These are phyloP conservation scores for Apophysomyces trapeziformis DNA, from an alignment of 371 early-diverging fungal genomes.

Conservation along the genomic window DNA sequence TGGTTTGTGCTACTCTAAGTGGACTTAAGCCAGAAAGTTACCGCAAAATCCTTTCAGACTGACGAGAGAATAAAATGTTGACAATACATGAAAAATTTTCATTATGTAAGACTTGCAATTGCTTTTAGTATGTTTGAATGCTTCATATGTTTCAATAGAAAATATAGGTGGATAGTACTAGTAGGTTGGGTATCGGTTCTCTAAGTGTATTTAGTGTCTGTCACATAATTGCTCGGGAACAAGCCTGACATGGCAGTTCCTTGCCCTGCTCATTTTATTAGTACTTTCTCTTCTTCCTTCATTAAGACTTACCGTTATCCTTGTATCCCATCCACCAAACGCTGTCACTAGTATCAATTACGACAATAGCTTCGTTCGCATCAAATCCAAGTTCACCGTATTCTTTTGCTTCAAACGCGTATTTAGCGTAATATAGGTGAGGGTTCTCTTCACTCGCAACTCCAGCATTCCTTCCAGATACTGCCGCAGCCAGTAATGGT, in stretches of 20 bases:
- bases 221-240: slow-evolving; percentile 49
- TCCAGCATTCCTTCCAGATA: slow-evolving; percentile 25
- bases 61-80: too few species aligned
- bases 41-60: too few species aligned
- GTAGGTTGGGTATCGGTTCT: neutral
- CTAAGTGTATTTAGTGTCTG: slow-evolving; percentile 24
- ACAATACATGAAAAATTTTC: too few species aligned
- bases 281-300: neutral
- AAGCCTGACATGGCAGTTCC: slow-evolving; percentile 35
- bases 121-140: too few species aligned
- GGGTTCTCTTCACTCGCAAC: slow-evolving; percentile 41
- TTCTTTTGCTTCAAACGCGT: slow-evolving; percentile 76
- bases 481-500: slow-evolving; percentile 32
- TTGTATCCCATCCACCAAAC: slow-evolving; percentile 88
- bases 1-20: too few species aligned
- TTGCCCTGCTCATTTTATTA: slow-evolving; percentile 5
- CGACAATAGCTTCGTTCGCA: slow-evolving; percentile 70
- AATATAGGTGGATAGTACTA: neutral
- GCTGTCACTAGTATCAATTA: slow-evolving; percentile 78
- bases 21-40: too few species aligned
- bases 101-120: too few species aligned
- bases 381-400: slow-evolving; percentile 76
- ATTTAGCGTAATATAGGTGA: slow-evolving; percentile 69
- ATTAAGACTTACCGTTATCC: slow-evolving; percentile 50
- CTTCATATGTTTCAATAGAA: too few species aligned